Evolutionary conservation across 768 basidiomycete species (phyloP).

Genomic region (Mycena olivaceomarginata): DNA sequence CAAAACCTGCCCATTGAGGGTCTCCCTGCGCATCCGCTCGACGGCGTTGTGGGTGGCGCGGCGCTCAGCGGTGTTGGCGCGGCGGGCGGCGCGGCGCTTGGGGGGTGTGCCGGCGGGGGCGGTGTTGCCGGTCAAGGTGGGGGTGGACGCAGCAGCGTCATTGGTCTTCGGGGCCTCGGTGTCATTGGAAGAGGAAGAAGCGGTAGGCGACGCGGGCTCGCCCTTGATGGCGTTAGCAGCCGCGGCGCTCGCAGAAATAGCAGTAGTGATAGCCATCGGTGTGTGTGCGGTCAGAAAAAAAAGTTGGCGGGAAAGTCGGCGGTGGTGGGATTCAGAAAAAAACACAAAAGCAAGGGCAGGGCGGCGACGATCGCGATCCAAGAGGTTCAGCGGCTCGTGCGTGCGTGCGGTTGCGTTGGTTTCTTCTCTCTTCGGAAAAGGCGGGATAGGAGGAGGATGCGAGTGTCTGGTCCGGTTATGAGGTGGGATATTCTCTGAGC

Average conservation of each 20-base stretch:
- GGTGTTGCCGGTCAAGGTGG: neutral
- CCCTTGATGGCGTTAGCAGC: neutral
- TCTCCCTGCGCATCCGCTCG: constrained; percentile 94
- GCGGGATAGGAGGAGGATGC: neutral
- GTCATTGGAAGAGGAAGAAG: neutral
- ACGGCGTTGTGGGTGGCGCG: constrained; percentile 98
- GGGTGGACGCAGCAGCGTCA: neutral
- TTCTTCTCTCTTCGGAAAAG: neutral
- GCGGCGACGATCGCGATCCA: neutral
- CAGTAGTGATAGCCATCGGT: neutral
- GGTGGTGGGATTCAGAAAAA: no score
- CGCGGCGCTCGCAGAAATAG: neutral
- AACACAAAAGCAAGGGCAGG: neutral
- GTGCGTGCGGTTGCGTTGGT: no score
- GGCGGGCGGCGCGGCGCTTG: constrained; percentile 69
- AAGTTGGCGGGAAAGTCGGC: neutral
- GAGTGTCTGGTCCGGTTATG: constrained; percentile 1
- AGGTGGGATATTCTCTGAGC: neutral
- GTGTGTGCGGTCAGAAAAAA: neutral
- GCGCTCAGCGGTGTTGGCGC: constrained; percentile 97
- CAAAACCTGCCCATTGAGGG: constrained; percentile 94
- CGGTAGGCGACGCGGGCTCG: neutral
- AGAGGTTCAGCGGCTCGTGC: neutral
- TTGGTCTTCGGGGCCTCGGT: neutral
- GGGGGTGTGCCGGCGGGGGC: neutral